Conservation (phyloP, 139 green algal species). For the Trebouxia sp. region DNA sequence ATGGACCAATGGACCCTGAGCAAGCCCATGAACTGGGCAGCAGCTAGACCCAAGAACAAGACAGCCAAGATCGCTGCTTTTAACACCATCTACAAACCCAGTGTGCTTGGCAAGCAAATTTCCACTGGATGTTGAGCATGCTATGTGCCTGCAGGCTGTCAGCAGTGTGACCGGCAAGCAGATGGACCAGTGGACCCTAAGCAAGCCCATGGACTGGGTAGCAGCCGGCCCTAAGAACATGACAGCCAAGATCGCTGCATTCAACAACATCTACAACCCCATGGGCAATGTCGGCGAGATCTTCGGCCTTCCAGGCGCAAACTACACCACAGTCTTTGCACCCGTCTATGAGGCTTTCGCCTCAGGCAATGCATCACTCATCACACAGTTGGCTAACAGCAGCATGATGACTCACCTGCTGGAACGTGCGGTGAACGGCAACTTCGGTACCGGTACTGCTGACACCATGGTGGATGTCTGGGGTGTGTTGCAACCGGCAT, state of each 20-base stretch:
- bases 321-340: not conserved
- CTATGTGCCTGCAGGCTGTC: not conserved
- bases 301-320: not conserved
- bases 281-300: not conserved
- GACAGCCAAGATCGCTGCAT: not conserved
- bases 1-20: no score
- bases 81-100: no score
- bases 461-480: constrained; percentile 16
- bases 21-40: no score
- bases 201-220: not conserved
- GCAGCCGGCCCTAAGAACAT: not conserved
- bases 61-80: no score
- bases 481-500: constrained; percentile 9
- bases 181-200: not conserved
- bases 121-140: no score
- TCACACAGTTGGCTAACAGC: not conserved
- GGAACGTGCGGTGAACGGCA: not conserved
- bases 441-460: not conserved
- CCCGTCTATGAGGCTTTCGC: not conserved
- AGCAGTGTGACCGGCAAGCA: not conserved
- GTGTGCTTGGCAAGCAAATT: no score
- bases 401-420: not conserved
- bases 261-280: constrained; percentile 20
- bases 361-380: not conserved
- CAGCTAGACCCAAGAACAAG: no score